Base-by-base conservation (phyloP, 192 early-diverging fungal genomes). In the Polychytrium aggregatum region DNA sequence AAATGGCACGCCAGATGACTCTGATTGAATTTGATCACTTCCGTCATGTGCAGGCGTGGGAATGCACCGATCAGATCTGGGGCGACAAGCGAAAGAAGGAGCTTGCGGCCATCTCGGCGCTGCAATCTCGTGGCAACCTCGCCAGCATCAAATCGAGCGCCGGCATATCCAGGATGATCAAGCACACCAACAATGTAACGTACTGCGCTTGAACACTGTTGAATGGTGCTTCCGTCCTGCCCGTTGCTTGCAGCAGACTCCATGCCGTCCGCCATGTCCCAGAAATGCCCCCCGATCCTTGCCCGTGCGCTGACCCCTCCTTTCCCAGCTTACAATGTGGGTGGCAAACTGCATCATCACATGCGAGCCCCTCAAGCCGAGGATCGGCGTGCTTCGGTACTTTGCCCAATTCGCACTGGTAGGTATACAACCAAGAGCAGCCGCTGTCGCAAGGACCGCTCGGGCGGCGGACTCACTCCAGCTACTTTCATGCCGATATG, bases 61-160 rank as follows among this genome's bases (percentile, higher is more conserved):
- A 78, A 51, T 78, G 69, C 40, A 21, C 65, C 22, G 76, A 75
- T 57, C 70, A 74, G 50, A 78, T 78, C 33, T 78, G 76, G 74
- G 68, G 65, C 6, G 41, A 49, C 13, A 60, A 64, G 27, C 29
- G 60, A 21, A 55, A 56, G 20, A 75, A 69, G 36, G 72, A 74
- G 44, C 28, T 48, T 31, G 55, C n/a, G 34, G 52, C 33, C 3
- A 33, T 43, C 31, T 8, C 4, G 31, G 31, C n/a, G n/a, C n/a
- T n/a, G n/a, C 10, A 37, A 37, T 37, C 36, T 37, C 10, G 36
- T 37, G 36, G 10, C n/a, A 10, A 37, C 10, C 36, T 30, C 29
- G 29, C 3, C 11, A 42, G 27, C 13, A 39, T 39, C 2, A 22
- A 57, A 21, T 33, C 10, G 26, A 51, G 36, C 24, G 38, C 62